A percentile compares a stretch with the other conserved stretches of the same genome.
phyloP scores from a whole-genome alignment of 352 stramenopile species.

The Phytophthora foliorum region DNA sequence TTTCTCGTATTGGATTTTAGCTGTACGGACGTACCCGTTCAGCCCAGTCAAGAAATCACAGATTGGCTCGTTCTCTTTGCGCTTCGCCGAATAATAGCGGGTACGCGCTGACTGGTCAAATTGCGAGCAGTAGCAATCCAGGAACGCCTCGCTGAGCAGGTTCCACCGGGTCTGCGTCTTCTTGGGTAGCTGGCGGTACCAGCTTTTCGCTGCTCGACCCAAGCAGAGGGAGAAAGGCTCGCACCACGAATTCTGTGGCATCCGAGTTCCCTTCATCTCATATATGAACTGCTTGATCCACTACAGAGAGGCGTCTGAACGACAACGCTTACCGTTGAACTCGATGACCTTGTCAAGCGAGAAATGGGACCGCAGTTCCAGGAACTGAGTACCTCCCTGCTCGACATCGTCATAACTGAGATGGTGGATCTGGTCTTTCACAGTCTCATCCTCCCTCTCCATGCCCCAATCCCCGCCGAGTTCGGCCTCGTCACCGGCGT shows the following conservation, averaged over 20 bases:
- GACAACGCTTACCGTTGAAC: not conserved
- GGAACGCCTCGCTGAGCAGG: not conserved
- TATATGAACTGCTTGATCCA: slow-evolving; percentile 23
- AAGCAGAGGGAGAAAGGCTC: slow-evolving; percentile 8
- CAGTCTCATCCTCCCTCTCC: no score
- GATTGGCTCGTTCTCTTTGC: not conserved
- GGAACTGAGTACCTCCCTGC: not conserved
- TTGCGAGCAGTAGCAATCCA: no score
- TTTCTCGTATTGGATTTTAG: slow-evolving; percentile 8
- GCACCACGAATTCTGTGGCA: slow-evolving; percentile 9
- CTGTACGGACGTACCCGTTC: slow-evolving; percentile 32
- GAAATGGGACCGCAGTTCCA: not conserved
- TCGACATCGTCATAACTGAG: no score
- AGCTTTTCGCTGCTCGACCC: not conserved
- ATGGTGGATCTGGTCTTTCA: no score
- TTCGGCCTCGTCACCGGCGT: no score
- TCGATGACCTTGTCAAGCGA: not conserved
- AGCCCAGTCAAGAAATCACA: not conserved
- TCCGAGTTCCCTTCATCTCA: slow-evolving; percentile 20
- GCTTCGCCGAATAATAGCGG: not conserved
- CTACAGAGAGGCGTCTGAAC: not conserved
- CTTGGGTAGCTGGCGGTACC: not conserved
- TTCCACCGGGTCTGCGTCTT: not conserved
- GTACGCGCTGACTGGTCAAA: no score
- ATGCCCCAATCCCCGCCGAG: no score